Conservation (phyloP, 1,139 yeast species). For the Scheffersomyces titani region DNA sequence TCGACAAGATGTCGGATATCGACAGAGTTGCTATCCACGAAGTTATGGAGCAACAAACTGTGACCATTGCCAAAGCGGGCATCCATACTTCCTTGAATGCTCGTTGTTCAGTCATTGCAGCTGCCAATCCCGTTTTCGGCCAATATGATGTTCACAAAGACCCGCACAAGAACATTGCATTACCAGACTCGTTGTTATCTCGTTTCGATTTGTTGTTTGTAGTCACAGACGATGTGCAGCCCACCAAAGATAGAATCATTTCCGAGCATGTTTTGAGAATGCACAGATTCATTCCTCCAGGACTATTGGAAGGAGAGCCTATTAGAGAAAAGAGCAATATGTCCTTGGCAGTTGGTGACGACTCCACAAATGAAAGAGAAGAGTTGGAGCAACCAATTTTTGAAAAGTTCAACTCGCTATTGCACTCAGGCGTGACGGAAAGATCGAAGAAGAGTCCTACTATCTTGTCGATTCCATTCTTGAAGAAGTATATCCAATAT, state of each 20-base stretch:
- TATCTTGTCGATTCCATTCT: constrained; percentile 74
- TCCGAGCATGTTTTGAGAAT: constrained; percentile 94
- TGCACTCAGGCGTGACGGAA: constrained; percentile 74
- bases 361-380: constrained; percentile 45
- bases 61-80: constrained; percentile 97
- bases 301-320: constrained; percentile 92
- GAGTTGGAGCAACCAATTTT: constrained; percentile 61
- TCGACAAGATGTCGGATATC: constrained; percentile 95
- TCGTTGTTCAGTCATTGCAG: constrained; percentile 95
- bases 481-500: constrained; percentile 90
- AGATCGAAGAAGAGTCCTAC: constrained; percentile 52
- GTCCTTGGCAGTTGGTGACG: constrained; percentile 80
- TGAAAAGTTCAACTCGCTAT: constrained; percentile 79
- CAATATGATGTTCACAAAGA: constrained; percentile 96
- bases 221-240: constrained; percentile 93
- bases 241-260: constrained; percentile 78
- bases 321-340: constrained; percentile 73
- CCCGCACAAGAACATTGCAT: constrained; percentile 94
- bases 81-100: constrained; percentile 96
- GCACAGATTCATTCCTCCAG: constrained; percentile 89
- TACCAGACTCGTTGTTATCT: constrained; percentile 93
- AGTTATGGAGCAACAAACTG: constrained; percentile 99
- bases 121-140: constrained; percentile 97
- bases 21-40: constrained; percentile 99
- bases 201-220: constrained; percentile 96